phyloP scores from a whole-genome alignment of 768 basidiomycete genomes.

The Mycena venus region DNA sequence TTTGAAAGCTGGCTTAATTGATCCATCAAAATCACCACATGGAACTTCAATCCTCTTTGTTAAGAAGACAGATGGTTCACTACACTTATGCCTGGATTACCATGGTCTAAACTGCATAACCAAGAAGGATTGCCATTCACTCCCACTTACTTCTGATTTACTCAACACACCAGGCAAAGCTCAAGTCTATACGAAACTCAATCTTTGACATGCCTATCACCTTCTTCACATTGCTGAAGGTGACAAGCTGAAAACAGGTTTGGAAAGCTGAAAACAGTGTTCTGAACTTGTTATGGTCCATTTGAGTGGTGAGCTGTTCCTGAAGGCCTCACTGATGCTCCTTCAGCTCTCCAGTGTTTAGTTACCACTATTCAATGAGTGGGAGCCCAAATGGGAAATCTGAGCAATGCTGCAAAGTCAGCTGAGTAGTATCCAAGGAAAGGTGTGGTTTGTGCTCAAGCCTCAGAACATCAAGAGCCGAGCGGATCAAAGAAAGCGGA shows the following conservation, averaged over 20 bases:
- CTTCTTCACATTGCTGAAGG: slow-evolving; percentile 43
- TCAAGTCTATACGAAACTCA: slow-evolving; percentile 26
- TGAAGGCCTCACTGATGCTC: background rate
- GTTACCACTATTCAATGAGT: too few relatives aligned
- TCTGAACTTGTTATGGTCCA: slow-evolving; percentile 12
- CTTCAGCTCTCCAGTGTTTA: background rate
- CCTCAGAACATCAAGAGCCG: background rate
- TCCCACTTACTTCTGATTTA: slow-evolving; percentile 49
- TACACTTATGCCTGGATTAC: too few relatives aligned
- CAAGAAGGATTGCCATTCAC: slow-evolving; percentile 47
- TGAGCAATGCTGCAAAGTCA: too few relatives aligned
- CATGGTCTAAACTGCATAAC: slow-evolving; percentile 30
- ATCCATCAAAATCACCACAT: too few relatives aligned
- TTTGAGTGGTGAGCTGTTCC: background rate
- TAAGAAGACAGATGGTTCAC: too few relatives aligned
- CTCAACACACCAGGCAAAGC: slow-evolving; percentile 35
- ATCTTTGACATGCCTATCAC: slow-evolving; percentile 42
- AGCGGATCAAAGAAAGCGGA: too few relatives aligned
- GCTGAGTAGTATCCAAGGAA: too few relatives aligned
- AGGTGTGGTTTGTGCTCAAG: too few relatives aligned
- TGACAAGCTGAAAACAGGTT: too few relatives aligned
- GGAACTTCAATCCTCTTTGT: too few relatives aligned
- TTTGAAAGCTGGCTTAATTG: too few relatives aligned
- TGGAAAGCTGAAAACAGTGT: slow-evolving; percentile 17
- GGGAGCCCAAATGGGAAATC: too few relatives aligned